Evolutionary conservation across 148 eudicot genomes (phyloP).

Genomic region (Heliosperma pusillum): DNA sequence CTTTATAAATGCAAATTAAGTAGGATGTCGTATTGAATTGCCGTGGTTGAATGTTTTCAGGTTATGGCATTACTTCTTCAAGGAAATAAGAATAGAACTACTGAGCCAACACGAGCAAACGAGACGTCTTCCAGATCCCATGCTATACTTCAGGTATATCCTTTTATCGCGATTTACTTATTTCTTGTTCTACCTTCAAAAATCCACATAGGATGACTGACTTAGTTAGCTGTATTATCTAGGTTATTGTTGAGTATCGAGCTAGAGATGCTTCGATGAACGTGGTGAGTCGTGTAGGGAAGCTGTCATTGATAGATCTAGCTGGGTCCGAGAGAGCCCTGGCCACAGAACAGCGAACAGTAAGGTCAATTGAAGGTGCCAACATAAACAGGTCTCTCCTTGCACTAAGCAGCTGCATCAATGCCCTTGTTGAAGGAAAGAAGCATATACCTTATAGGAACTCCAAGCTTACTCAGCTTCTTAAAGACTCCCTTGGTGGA

Average conservation of each 20-base stretch:
- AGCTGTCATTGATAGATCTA: slow-evolving; percentile 74
- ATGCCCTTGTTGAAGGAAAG: slow-evolving; percentile 89
- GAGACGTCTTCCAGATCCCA: slow-evolving; percentile 93
- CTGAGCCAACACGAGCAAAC: slow-evolving; percentile 88
- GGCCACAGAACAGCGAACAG: slow-evolving; percentile 85
- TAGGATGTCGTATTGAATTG: not conserved
- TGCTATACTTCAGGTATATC: slow-evolving; percentile 80
- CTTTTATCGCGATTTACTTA: not conserved
- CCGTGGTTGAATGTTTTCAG: slow-evolving; percentile 25
- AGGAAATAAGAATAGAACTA: slow-evolving; percentile 79
- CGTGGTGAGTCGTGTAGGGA: slow-evolving; percentile 58
- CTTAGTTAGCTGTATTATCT: not conserved
- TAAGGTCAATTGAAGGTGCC: slow-evolving; percentile 83
- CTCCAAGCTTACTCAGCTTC: slow-evolving; percentile 89
- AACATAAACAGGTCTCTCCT: slow-evolving; percentile 79
- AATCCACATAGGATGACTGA: too few relatives aligned
- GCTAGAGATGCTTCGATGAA: slow-evolving; percentile 54
- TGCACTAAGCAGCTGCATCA: slow-evolving; percentile 90
- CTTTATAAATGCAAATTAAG: not conserved
- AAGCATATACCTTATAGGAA: slow-evolving; percentile 88
- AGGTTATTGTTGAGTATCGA: slow-evolving; percentile 74
- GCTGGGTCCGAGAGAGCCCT: slow-evolving; percentile 92
- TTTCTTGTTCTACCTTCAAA: not conserved
- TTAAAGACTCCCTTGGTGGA: slow-evolving; percentile 87
- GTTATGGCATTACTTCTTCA: slow-evolving; percentile 90